A percentile compares a stretch with the other conserved stretches of the same genome.
phyloP scores from a whole-genome alignment of 306 rosid genomes.

The Comarum palustre region DNA sequence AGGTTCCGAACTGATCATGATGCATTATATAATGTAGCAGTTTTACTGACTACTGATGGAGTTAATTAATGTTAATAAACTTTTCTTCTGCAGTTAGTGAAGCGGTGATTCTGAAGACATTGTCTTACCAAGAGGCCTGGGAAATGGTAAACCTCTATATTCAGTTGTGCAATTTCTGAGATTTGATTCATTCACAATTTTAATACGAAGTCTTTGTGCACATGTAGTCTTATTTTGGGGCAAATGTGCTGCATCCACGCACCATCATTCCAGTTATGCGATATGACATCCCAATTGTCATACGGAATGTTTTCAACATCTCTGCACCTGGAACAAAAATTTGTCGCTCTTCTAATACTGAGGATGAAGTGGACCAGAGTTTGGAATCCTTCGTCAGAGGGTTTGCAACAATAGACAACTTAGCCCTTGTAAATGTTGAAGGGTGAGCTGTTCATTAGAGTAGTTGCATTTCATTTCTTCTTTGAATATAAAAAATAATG shows the following conservation, averaged over 20 bases:
- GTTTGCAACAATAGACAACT: slow-evolving; percentile 93
- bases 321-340: slow-evolving; percentile 88
- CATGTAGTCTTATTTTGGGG: slow-evolving; percentile 97
- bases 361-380: slow-evolving; percentile 45
- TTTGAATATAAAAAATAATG: slow-evolving; percentile 1
- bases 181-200: slow-evolving; percentile 20
- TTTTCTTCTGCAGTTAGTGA: slow-evolving; percentile 75
- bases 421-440: slow-evolving; percentile 94
- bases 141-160: slow-evolving; percentile 73
- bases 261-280: slow-evolving; percentile 95
- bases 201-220: slow-evolving; percentile 29
- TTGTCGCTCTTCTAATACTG: slow-evolving; percentile 53
- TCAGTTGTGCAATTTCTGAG: slow-evolving; percentile 13
- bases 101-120: slow-evolving; percentile 83
- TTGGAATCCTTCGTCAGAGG: slow-evolving; percentile 77
- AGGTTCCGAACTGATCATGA: background rate
- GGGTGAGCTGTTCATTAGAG: slow-evolving; percentile 61
- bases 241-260: slow-evolving; percentile 97
- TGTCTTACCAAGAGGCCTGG: slow-evolving; percentile 99
- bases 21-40: slow-evolving; percentile 11
- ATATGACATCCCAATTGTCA: slow-evolving; percentile 79
- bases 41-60: slow-evolving; percentile 4
- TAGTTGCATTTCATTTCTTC: slow-evolving; percentile 20
- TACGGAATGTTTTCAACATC: slow-evolving; percentile 89
- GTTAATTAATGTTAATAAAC: slow-evolving; percentile 24